Base-by-base conservation (phyloP, 768 basidiomycete species). In the Leccinum subtestaceum region DNA sequence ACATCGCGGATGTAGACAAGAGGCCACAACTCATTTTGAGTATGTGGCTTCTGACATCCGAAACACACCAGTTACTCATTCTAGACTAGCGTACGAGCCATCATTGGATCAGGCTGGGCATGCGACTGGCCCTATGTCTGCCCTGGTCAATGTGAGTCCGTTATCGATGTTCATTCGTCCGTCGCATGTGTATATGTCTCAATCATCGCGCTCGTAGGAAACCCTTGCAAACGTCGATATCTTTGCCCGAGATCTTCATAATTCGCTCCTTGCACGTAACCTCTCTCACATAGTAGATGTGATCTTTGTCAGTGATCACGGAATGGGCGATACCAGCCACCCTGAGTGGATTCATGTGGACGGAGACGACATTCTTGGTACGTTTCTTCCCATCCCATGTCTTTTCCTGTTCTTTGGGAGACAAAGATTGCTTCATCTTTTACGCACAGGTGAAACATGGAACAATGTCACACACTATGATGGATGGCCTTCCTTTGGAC, bases 301-400 rank as follows among this genome's bases (percentile, higher is more conserved):
- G 32, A 81, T 96, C 23, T 94, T 95, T 65, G 93, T 97, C 62
- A 89, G 88, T 61, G 91, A 93, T 69, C 89, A 93, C 65, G 93
- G 92, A n/a, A 95, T 93, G 91, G 88, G 85, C 1, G 90, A 92
- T 69, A 96, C 93, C n/a, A 85, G 84, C 60, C 81, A 89, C 61
- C 85, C 86, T 0, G 83, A 88, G 52, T 79, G 83, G 51, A 74
- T 95, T 34, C 91, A 88, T 72, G 78, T 97, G 55, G 93, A 97
- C 69, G 88, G 25, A 17, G 63, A 64, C 1, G 67, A 62, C 27
- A 57, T 73, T 7, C 70, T 74, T 11, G 71, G 72, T 72, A 51
- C 15, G 64, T 48, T 46, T 46, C 19, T 52, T 46, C 2, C 21
- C 19, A 7, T 25, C 40, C 10, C 25, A 21, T 2, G 5, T 34